phyloP scores from a whole-genome alignment of 441 rosid genomes.

The Populus trichocarpa region DNA sequence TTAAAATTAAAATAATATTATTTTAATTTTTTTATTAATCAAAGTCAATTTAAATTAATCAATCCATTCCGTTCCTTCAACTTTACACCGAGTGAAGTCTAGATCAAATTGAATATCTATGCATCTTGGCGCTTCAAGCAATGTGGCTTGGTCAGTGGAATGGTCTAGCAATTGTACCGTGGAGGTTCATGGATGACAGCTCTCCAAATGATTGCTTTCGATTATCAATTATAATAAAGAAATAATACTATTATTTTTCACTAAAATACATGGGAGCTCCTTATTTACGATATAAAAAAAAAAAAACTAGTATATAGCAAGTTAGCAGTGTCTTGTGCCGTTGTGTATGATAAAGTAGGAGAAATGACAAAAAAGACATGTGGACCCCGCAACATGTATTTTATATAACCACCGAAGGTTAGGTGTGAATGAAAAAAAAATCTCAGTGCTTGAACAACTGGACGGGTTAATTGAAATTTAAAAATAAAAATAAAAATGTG shows the following conservation, averaged over 20 bases:
- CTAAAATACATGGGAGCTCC: not conserved
- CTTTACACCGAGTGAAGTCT: not conserved
- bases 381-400: not conserved
- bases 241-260: not conserved
- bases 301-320: not conserved
- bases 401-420: not conserved
- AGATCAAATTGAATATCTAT: not conserved
- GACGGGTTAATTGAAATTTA: not conserved
- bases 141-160: not conserved
- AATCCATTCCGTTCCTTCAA: not conserved
- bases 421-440: not conserved
- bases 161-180: not conserved
- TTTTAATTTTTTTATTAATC: not conserved
- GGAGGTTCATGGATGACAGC: constrained; percentile 6
- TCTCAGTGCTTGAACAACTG: not conserved
- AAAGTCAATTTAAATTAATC: too few species aligned
- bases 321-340: not conserved
- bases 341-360: not conserved
- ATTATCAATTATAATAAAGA: too few species aligned
- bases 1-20: too few species aligned
- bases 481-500: not conserved
- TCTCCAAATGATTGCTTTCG: not conserved
- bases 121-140: not conserved
- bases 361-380: not conserved
- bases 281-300: too few species aligned